Conservation (phyloP, 495 filamentous ascomycete genomes). For the Talaromyces borbonicus region DNA sequence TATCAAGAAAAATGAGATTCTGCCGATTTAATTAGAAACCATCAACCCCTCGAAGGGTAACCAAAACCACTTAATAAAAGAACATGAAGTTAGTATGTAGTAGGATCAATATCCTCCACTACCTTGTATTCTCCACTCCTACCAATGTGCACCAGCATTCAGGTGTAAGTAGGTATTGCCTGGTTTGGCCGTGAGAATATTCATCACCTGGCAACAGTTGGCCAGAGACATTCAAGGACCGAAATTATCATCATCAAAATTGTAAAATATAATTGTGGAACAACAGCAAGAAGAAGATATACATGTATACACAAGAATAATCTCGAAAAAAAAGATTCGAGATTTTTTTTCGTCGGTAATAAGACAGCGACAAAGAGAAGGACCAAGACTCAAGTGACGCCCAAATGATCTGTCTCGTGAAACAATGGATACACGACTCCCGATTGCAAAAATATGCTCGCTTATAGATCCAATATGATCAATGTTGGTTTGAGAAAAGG, state of each 20-base stretch:
- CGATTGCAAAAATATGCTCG: constrained; percentile 9
- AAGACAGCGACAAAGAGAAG: constrained; percentile 1
- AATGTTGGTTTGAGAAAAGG: neutral
- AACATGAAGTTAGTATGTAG: too few relatives aligned
- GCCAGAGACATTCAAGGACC: neutral
- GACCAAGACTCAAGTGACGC: constrained; percentile 3
- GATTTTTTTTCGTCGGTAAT: neutral
- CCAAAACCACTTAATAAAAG: too few relatives aligned
- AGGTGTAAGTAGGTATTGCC: too few relatives aligned
- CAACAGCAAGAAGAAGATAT: neutral
- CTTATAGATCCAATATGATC: constrained; percentile 7
- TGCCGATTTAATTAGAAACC: too few relatives aligned
- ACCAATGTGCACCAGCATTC: too few relatives aligned
- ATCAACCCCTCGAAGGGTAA: too few relatives aligned
- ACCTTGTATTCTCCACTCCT: too few relatives aligned
- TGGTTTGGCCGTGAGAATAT: too few relatives aligned
- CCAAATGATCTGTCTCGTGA: neutral
- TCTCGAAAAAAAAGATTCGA: neutral
- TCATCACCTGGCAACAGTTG: too few relatives aligned
- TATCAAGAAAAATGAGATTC: too few relatives aligned
- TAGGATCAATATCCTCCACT: too few relatives aligned
- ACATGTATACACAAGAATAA: constrained; percentile 4
- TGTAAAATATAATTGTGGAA: neutral
- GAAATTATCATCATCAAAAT: neutral
- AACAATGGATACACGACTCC: constrained; percentile 4